phyloP scores from a whole-genome alignment of 2,329 filamentous ascomycete species.

The Zelopaecilomyces penicillatus region DNA sequence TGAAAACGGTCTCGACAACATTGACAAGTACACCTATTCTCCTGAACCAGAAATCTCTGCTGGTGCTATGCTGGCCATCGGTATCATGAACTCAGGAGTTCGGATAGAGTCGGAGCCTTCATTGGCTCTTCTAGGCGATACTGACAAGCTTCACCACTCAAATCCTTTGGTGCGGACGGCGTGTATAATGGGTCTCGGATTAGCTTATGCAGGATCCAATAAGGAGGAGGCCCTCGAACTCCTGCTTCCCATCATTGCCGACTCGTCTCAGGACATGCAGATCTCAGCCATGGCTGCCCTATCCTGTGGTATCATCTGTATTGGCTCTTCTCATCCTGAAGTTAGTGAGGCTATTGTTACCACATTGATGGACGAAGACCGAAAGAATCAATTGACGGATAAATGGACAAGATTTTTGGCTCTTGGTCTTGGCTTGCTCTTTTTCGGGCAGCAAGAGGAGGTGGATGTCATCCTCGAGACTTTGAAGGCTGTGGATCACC shows the following conservation, averaged over 20 bases:
- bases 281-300: slow-evolving; percentile 93
- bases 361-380: slow-evolving; percentile 87
- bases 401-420: slow-evolving; percentile 98
- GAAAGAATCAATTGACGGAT: slow-evolving; percentile 83
- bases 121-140: slow-evolving; percentile 73
- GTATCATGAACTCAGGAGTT: slow-evolving; percentile 92
- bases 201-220: slow-evolving; percentile 91
- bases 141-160: slow-evolving; percentile 70
- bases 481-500: slow-evolving; percentile 92
- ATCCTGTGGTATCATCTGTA: slow-evolving; percentile 81
- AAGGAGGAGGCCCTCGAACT: slow-evolving; percentile 80
- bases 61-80: slow-evolving; percentile 84
- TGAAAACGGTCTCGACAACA: slow-evolving; percentile 82
- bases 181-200: slow-evolving; percentile 89
- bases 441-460: slow-evolving; percentile 94
- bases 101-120: slow-evolving; percentile 84
- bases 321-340: slow-evolving; percentile 84
- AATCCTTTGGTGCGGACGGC: slow-evolving; percentile 71
- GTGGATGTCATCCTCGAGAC: slow-evolving; percentile 98
- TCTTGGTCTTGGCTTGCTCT: slow-evolving; percentile 83
- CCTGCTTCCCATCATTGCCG: slow-evolving; percentile 78
- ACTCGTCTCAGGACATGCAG: slow-evolving; percentile 84
- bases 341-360: slow-evolving; percentile 88
- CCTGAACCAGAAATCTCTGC: slow-evolving; percentile 76
- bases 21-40: slow-evolving; percentile 88